Percentiles rank a stretch among this genome's conserved stretches.
phyloP scores from a whole-genome alignment of 2,329 filamentous ascomycete species.

The Bretziella fagacearum region DNA sequence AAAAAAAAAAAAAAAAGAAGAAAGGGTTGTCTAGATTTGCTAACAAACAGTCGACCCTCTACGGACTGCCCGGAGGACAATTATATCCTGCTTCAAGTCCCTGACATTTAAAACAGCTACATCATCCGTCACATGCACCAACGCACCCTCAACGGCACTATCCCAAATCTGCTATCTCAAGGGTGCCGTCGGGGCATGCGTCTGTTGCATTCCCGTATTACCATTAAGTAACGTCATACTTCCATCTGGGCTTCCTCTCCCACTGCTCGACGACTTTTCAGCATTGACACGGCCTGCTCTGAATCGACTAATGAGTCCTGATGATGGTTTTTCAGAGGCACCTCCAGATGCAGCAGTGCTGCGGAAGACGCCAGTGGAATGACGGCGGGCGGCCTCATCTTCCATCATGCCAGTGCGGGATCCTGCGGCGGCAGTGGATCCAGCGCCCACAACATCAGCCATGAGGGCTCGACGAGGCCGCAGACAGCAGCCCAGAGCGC shows the following conservation, averaged over 20 bases:
- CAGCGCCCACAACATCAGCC: slow-evolving; percentile 3
- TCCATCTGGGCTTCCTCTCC: background rate
- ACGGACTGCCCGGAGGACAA: slow-evolving; percentile 11
- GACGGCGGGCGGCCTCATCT: slow-evolving; percentile 7
- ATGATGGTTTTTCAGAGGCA: background rate
- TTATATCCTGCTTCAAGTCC: slow-evolving; percentile 6
- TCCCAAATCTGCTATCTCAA: slow-evolving; percentile 14
- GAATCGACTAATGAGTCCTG: slow-evolving; percentile 8
- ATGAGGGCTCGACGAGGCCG: slow-evolving; percentile 8
- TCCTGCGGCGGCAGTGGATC: background rate
- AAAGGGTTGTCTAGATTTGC: too few species aligned
- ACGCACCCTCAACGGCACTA: slow-evolving; percentile 1
- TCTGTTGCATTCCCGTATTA: background rate
- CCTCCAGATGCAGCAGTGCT: slow-evolving; percentile 2
- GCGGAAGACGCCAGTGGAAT: slow-evolving; percentile 3
- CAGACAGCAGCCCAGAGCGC: slow-evolving; percentile 57
- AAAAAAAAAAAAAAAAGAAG: too few species aligned
- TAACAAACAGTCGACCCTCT: too few species aligned
- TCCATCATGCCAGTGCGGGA: slow-evolving; percentile 12
- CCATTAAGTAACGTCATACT: background rate
- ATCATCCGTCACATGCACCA: slow-evolving; percentile 8
- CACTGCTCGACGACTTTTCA: background rate
- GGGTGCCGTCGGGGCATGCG: slow-evolving; percentile 3
- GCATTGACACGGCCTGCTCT: background rate
- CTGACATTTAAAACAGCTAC: slow-evolving; percentile 9